Base-by-base conservation (phyloP, 805 yeast genomes). In the Candida nanaspora region DNA sequence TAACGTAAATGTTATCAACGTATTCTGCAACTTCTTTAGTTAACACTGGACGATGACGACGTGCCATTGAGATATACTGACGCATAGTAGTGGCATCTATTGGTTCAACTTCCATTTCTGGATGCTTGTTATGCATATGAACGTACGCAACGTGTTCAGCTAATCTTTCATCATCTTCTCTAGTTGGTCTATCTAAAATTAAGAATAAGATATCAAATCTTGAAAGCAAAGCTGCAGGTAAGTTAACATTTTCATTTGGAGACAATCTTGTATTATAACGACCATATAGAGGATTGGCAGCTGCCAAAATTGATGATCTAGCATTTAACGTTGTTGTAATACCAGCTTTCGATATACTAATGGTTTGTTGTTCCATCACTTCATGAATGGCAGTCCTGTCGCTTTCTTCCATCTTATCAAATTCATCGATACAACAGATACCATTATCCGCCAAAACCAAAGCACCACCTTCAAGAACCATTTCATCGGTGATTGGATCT, bases 321-420 rank as follows among this genome's bases (percentile, higher is more conserved):
- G 98, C 98, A 59, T 93, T 93, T 51, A 93, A 70, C 2, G 97
- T 86, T 9, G 98, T 93, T 47, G 93, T 86, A 52, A 93, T 93
- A 50, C 98, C 98, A 3, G 98, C 98, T 63, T 93, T 93, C 33
- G 97, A 86, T 43, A 93, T 93, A 19, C 96, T 86, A 44, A 93
- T 93, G 2, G 98, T 93, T 64, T 93, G 98, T 62, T 93, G 98
- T 66, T 93, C 98, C 98, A 93, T 93, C 27, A 93, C 98, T 70
- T 91, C 98, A 64, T 91, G 98, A 56, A 93, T 93, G 2, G 98
- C 98, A 0, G 98, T 93, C 56, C 98, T 74, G 65, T 93, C 98
- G 47, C 75, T 66, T 62, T 93, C 98, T 60, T 91, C 97, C 98
- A 93, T 93, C 68, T 93, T 93, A 65, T 93, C 98, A 57, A 93